phyloP scores from a whole-genome alignment of 2,329 filamentous ascomycete species.

The Bipolaris victoriae region DNA sequence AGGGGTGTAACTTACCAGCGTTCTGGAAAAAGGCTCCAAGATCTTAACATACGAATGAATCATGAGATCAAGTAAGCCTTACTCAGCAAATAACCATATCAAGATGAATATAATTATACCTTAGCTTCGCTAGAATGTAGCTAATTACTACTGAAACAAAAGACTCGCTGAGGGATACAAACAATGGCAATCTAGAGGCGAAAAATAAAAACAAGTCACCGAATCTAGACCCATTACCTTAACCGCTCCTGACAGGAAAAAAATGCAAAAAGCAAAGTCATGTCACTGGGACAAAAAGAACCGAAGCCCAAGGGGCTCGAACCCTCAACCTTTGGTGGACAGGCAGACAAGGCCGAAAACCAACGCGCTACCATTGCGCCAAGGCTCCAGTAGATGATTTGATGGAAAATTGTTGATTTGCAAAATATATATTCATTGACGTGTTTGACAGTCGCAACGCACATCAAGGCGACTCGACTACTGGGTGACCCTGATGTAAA shows the following conservation, averaged over 20 bases:
- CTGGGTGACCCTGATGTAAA: background rate
- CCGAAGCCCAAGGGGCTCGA: slow-evolving; percentile 30
- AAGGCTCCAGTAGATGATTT: slow-evolving; percentile 20
- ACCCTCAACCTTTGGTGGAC: slow-evolving; percentile 37
- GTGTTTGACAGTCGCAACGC: too few relatives aligned
- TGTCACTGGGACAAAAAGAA: slow-evolving; percentile 3
- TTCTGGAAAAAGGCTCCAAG: too few relatives aligned
- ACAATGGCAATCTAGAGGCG: too few relatives aligned
- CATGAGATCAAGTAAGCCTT: too few relatives aligned
- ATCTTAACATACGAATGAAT: too few relatives aligned
- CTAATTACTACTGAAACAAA: too few relatives aligned
- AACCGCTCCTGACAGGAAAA: background rate
- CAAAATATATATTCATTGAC: background rate
- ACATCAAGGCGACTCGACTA: too few relatives aligned
- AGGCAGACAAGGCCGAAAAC: slow-evolving; percentile 27
- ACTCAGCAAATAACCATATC: too few relatives aligned
- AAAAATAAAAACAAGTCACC: background rate
- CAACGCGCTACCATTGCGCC: slow-evolving; percentile 41
- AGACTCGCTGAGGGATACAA: too few relatives aligned
- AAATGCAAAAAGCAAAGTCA: slow-evolving; percentile 5
- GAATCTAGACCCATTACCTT: background rate
- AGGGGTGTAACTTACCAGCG: too few relatives aligned
- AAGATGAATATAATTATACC: too few relatives aligned
- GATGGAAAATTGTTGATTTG: background rate
- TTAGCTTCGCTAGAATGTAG: too few relatives aligned